These are phyloP conservation scores for Suillus subalutaceus DNA, from an alignment of 768 basidiomycete species.

Conservation along the genomic window DNA sequence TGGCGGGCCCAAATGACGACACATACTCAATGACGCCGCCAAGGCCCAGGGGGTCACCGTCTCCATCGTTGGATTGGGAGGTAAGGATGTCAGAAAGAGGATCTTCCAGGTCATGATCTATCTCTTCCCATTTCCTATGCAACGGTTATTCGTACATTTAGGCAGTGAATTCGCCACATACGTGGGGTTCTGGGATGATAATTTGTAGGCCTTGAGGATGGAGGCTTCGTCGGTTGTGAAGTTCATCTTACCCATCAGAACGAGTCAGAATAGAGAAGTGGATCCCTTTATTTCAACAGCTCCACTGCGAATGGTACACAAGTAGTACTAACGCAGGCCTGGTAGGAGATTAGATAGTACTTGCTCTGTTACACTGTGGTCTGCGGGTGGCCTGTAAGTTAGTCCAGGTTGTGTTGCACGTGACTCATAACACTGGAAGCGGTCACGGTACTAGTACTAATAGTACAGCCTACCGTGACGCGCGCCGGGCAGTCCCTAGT, in stretches of 20 bases:
- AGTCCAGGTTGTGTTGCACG: background rate
- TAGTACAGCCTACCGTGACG: too few species aligned
- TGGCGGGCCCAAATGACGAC: conserved; percentile 8
- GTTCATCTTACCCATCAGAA: conserved; percentile 60
- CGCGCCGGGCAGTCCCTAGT: background rate
- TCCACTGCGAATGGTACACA: background rate
- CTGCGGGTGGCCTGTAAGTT: background rate
- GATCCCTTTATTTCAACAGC: background rate
- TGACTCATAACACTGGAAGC: background rate
- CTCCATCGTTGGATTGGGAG: conserved; percentile 58
- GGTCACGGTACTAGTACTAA: too few species aligned
- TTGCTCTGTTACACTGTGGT: background rate
- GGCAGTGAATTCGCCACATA: conserved; percentile 34
- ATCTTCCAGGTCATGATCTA: conserved; percentile 83
- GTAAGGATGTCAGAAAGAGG: conserved; percentile 70
- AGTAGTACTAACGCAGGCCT: background rate
- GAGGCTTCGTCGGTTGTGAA: conserved; percentile 79
- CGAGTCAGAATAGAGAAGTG: background rate
- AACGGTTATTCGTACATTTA: background rate
- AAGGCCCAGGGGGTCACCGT: conserved; percentile 80
- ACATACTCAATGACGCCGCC: conserved; percentile 65
- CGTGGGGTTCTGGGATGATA: conserved; percentile 78
- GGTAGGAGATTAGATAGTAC: background rate
- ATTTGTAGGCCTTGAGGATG: conserved; percentile 85
- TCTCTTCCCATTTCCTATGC: conserved; percentile 83